Base-by-base conservation (phyloP, 371 early-diverging fungal species). In the Homolaphlyctis polyrhiza region DNA sequence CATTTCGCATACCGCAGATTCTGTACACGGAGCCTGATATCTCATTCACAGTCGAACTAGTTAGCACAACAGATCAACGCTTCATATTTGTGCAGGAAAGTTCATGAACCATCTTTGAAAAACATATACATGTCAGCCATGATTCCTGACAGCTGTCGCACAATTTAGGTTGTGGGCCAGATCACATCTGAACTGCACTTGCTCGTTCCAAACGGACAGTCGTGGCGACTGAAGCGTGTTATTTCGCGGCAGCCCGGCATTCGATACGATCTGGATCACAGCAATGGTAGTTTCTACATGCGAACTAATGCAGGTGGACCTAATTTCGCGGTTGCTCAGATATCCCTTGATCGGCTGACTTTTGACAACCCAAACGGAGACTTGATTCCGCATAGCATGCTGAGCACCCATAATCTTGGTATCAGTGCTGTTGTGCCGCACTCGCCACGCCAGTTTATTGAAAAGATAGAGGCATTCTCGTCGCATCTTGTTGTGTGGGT, bases 11-110 rank as follows among this genome's bases (percentile, higher is more conserved):
- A 27, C 52, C 64, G 0, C 77, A 76, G 60, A 28, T 70, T 34
- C 72, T 85, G 32, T 77, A 82, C 66, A 49, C 50, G 11, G 85
- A 84, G 54, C 11, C 65, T 1, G 81, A 84, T 50, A 66, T 64
- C 34, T 34, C 66, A 2, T 62, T 77, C 35, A 71, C 75, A 2
- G 55, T 72, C 0, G 73, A 68, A 43, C 30, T 72, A 1, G 62
- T 55, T 13, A 8, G 35, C 1, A 67, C 74, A 0, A 62, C 45
- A n/a, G 72, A 74, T 51, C 54, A 51, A 4, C 2, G 48, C 18
- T 62, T 67, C n/a, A n/a, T 70, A 13, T 66, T 68, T 23, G 57
- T 69, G 57, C 66, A 68, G 61, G 64, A 67, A 61, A 21, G 50
- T 36, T 27, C 32, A 28, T 30, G 14, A n/a, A 45, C 65, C 62